Base-by-base conservation (phyloP, 257 asterid species). In the Mentha longifolia region DNA sequence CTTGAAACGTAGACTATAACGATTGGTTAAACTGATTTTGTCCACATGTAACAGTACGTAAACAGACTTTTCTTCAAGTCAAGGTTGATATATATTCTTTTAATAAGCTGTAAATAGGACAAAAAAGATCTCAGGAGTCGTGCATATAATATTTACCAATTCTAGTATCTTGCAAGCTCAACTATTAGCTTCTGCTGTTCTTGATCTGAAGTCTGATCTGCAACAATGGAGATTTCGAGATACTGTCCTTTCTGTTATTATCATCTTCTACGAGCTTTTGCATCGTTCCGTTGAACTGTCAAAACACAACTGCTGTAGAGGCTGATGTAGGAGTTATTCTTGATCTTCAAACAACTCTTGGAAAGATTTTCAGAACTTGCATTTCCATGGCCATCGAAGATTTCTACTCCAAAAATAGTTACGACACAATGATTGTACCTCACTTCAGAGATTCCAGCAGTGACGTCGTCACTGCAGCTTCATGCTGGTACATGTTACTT, bases 271-370 rank as follows among this genome's bases (percentile, higher is more conserved):
- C 5, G 62, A 25, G 39, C 12, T 57, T 28, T 13, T 13, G 5
- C 41, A 4, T 57, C 30, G 19, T 28, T 30, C 41, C 5, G 41
- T 13, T 14, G 19, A 57, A 14, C 41, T 28, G 41, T 22, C 19
- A 3, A 13, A 58, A 58, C 19, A 1, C 37, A 25, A 11, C 37
- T 13, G 37, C 61, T 37, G 33, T 51, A 19, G 5, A 37, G 51
- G 67, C 51, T 61, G 51, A 63, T 22, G 33, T 63, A 2, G 68
- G 68, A 63, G 68, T 63, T 8, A 63, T 63, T 63, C 68, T 63
- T 42, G 68, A 63, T 42, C 52, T 41, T 42, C 17, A 63, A 10
- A 19, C 54, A 0, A 12, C 68, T 20, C 13, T 62, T 62, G 68
- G 68, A 20, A 62, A 62, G 52, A 37, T 62, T 5, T 12, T n/a